Evolutionary conservation across 164 flowering plant species (phyloP).

Genomic region (Akebia trifoliata): DNA sequence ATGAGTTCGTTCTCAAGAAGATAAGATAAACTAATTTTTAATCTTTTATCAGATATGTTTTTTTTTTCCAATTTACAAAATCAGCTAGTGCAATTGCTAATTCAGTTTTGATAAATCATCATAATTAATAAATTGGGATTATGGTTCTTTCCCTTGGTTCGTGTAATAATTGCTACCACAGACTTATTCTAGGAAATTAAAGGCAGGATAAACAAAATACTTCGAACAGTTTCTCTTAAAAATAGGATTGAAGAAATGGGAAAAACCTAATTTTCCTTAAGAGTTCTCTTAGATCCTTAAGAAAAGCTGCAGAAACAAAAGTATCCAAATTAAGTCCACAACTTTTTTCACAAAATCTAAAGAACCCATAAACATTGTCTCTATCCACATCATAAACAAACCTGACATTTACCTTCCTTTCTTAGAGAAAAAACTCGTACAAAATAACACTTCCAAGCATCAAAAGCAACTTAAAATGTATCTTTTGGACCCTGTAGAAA

Average conservation of each 20-base stretch:
- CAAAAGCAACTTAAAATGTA: neutral
- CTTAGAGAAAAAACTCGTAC: neutral
- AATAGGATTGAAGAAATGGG: neutral
- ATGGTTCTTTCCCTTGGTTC: no score
- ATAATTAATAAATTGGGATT: no score
- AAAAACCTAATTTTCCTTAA: neutral
- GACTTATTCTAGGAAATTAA: neutral
- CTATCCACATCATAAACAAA: neutral
- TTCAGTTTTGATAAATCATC: no score
- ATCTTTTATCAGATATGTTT: no score
- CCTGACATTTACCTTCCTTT: neutral
- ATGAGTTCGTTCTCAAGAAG: no score
- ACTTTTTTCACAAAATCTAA: neutral
- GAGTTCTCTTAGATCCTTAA: neutral
- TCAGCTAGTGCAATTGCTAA: no score
- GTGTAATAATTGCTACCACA: neutral
- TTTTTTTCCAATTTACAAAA: no score
- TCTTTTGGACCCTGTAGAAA: neutral
- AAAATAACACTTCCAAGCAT: neutral
- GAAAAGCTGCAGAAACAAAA: neutral
- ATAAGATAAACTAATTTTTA: no score
- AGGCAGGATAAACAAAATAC: neutral
- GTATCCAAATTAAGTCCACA: slow-evolving; percentile 1
- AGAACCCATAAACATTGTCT: neutral
- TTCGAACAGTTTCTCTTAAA: neutral